Evolutionary conservation across 352 stramenopile genomes (phyloP).

Genomic region (Pythium apleroticum): DNA sequence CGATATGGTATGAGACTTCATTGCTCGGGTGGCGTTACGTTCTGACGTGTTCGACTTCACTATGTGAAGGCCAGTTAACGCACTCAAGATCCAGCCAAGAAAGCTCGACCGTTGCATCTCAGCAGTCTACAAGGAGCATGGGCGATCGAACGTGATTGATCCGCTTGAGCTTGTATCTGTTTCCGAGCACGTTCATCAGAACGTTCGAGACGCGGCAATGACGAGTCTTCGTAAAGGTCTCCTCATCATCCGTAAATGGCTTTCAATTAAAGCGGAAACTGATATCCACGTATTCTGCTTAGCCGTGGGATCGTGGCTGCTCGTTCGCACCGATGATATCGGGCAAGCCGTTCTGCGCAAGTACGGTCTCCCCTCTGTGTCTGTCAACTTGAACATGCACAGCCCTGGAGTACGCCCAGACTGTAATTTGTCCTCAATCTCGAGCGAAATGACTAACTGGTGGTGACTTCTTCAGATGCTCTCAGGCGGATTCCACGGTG

Average conservation of each 20-base stretch:
- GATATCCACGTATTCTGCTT: background rate
- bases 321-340: slow-evolving; percentile 24
- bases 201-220: background rate
- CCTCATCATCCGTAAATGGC: too few relatives aligned
- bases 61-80: slow-evolving; percentile 17
- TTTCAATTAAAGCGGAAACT: too few relatives aligned
- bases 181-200: background rate
- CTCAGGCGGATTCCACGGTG: slow-evolving; percentile 4
- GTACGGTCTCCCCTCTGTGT: slow-evolving; percentile 22
- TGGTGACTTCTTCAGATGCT: background rate
- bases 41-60: background rate
- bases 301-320: slow-evolving; percentile 26
- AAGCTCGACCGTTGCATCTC: slow-evolving; percentile 13
- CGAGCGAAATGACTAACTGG: background rate
- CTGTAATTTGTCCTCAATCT: background rate
- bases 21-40: background rate
- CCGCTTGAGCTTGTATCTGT: slow-evolving; percentile 23
- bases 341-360: slow-evolving; percentile 14
- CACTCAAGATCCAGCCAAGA: slow-evolving; percentile 9
- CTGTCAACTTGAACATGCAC: slow-evolving; percentile 27
- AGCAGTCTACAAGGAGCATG: slow-evolving; percentile 9
- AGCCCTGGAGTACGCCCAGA: slow-evolving; percentile 28
- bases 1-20: slow-evolving; percentile 21
- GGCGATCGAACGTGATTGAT: slow-evolving; percentile 17
- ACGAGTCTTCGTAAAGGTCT: slow-evolving; percentile 27